Evolutionary conservation across 345 rosid genomes (phyloP).

Genomic region (Acer negundo): DNA sequence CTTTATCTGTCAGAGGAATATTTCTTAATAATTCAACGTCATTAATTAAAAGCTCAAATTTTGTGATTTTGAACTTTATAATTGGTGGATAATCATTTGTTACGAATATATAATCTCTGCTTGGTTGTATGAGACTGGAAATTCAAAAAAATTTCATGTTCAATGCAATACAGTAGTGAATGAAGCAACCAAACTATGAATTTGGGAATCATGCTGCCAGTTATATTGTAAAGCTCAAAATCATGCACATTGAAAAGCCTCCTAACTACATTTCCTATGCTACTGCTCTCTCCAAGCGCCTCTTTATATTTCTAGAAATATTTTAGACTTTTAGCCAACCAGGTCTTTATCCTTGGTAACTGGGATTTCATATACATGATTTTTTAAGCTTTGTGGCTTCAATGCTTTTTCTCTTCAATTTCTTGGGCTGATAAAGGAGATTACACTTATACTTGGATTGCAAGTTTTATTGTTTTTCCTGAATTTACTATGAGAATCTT

Average conservation of each 20-base stretch:
- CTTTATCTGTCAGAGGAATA: neutral
- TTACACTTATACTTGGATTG: neutral
- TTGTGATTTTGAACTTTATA: neutral
- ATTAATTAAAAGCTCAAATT: neutral
- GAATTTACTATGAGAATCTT: neutral
- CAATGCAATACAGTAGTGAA: neutral
- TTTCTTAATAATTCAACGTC: neutral
- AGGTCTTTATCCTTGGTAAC: neutral
- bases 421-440: slow-evolving; percentile 1
- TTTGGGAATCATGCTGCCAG: neutral
- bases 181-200: neutral
- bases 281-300: neutral
- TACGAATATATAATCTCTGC: neutral
- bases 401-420: neutral
- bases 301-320: neutral
- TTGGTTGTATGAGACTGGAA: neutral
- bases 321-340: neutral
- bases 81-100: neutral
- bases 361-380: neutral
- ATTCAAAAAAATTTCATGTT: too few relatives aligned
- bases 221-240: neutral
- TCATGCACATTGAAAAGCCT: neutral
- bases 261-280: neutral
- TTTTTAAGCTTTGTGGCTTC: neutral
- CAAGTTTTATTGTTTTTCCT: neutral